Base-by-base conservation (phyloP, 306 rosid genomes). In the Hippophae gyantsensis region DNA sequence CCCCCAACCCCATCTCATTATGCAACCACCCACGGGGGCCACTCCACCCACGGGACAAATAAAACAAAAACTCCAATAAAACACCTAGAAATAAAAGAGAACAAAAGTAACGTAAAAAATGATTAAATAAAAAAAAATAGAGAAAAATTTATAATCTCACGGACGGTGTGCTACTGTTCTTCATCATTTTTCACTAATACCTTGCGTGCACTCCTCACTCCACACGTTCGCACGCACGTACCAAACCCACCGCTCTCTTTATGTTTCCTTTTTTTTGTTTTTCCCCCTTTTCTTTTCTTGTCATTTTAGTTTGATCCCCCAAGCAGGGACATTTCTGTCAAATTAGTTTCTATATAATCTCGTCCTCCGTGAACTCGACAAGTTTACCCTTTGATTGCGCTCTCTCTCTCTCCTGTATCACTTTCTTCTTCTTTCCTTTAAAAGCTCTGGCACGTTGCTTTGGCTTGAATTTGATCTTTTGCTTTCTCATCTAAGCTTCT, bases 151-250 rank as follows among this genome's bases (percentile, higher is more conserved):
- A 9, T 9, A 38, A 56, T 6, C 8, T 43, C 5, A 10, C 9
- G 1, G 12, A 9, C 27, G 5, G 55, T 18, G 48, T 45, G 13
- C 9, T 4, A 8, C 41, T 13, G 50, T 67, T 77, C 58, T 72
- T 72, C 74, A 79, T 83, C 63, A 79, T 83, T 79, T 74, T 64
- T 75, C 77, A 79, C 89, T 77, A 63, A 80, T 72, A 55, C 75
- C 76, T 78, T 80, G 86, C 84, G 86, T 80, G 84, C 82, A 78
- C 84, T 84, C 80, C 66, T 13, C 48, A 51, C 44, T 32, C 57
- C 57, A 63, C 7, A 18, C 23, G 23, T 18, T 13, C 66, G 57
- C 63, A 54, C 84, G 72, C 82, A 70, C 90, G 77, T 68, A 78
- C 60, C 58, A 63, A 72, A 64, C 18, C 59, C 52, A 3, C 58